Conservation (phyloP, 495 filamentous ascomycete species). For the Amorphotheca resinae region DNA sequence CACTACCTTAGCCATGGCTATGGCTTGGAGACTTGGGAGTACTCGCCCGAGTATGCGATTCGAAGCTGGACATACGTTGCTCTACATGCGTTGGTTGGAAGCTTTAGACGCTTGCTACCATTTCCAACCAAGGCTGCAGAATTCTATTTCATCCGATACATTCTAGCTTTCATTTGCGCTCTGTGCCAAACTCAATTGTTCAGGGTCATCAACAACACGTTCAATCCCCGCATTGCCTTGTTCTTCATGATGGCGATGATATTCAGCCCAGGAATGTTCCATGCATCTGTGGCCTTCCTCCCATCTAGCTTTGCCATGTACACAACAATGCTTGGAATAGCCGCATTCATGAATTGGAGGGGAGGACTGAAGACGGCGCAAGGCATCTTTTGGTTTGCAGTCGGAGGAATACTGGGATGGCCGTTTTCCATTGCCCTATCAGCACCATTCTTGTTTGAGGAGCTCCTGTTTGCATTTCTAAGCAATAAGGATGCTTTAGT, state of each 20-base stretch:
- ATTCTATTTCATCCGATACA: slow-evolving; percentile 75
- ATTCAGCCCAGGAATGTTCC: slow-evolving; percentile 83
- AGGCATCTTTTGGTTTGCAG: slow-evolving; percentile 84
- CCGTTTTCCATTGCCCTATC: slow-evolving; percentile 79
- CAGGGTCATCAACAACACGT: slow-evolving; percentile 52
- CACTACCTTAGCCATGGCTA: slow-evolving; percentile 92
- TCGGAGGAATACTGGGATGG: slow-evolving; percentile 88
- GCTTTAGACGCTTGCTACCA: slow-evolving; percentile 48
- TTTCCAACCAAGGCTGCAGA: slow-evolving; percentile 48
- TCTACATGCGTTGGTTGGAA: slow-evolving; percentile 66
- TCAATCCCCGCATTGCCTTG: slow-evolving; percentile 70
- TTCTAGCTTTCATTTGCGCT: slow-evolving; percentile 65
- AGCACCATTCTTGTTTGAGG: slow-evolving; percentile 72
- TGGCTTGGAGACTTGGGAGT: slow-evolving; percentile 97
- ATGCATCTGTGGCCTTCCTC: slow-evolving; percentile 74
- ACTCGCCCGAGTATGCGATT: slow-evolving; percentile 90
- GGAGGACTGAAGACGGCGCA: slow-evolving; percentile 61
- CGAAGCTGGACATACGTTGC: slow-evolving; percentile 89
- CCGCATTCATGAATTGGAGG: slow-evolving; percentile 78
- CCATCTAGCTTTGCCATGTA: slow-evolving; percentile 98
- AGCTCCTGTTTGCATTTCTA: slow-evolving; percentile 48
- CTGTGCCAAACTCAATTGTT: slow-evolving; percentile 72
- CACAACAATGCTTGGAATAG: slow-evolving; percentile 71
- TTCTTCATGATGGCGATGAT: slow-evolving; percentile 66
- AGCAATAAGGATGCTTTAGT: slow-evolving; percentile 43